Evolutionary conservation across 805 yeast genomes (phyloP), one percentile per base, ranked within the genome.

Genomic region (Metschnikowia cerradonensis): DNA sequence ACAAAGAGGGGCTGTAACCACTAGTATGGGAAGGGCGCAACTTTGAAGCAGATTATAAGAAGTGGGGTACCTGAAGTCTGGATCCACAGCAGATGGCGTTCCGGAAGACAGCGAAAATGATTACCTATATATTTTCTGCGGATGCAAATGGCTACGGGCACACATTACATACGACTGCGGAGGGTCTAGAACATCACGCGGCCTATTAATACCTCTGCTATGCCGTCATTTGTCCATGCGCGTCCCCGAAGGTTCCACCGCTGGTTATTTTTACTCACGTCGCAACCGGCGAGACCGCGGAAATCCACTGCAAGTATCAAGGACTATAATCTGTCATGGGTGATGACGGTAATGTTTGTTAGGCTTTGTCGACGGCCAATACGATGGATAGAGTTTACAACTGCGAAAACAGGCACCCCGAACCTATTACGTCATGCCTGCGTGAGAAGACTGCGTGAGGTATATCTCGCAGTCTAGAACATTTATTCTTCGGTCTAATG

Each of bases 191-290:
- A 34, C 40, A 22, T 19, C 22, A 19, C 47, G 47, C 47, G 41
- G 31, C 20, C 46, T 44, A 44, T 44, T 15, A 44, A 44, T 44
- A 35, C 41, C 47, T 35, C 37, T 19, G 45, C 45, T 32, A 41
- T 44, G 47, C 40, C 47, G 47, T 44, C 47, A 44, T 34, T n/a
- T 34, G 19, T 15, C 33, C 26, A 33, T 32, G 45, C 45, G 37
- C 45, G 36, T 19, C 45, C 19, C 19, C 30, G 30, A 20, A 14
- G n/a, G 19, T n/a, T 19, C 32, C 10, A 31, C 7, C 20, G 45
- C 37, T 20, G 14, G 23, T 4, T 17, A 19, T 10, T 13, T 11
- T 31, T 22, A 17, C 32, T 19, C 31, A 22, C 31, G 3, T 39
- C 10, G 13, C 41, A 39, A 23, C 32, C 32, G n/a, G 7, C 13